Evolutionary conservation across 345 rosid species (phyloP).

Genomic region (Psidium guajava): DNA sequence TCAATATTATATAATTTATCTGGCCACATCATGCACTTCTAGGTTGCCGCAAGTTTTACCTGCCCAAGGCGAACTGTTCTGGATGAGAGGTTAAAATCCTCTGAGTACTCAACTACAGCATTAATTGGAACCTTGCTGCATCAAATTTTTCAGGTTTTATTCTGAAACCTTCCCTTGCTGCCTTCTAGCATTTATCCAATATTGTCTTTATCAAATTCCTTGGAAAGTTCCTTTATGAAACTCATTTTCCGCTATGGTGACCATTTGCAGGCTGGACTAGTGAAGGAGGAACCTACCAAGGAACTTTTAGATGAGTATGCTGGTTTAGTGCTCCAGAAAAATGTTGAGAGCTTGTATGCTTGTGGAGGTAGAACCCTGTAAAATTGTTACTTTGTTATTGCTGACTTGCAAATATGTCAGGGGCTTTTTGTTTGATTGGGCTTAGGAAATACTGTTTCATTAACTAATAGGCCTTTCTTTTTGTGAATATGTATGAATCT

Average conservation of each 20-base stretch:
- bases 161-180: not conserved
- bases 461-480: not conserved
- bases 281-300: slow-evolving; percentile 45
- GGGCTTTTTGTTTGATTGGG: not conserved
- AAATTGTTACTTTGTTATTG: not conserved
- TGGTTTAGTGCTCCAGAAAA: slow-evolving; percentile 52
- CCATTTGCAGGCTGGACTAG: slow-evolving; percentile 60
- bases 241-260: not conserved
- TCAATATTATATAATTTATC: not conserved
- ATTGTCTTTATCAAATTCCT: not conserved
- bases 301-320: slow-evolving; percentile 61
- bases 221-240: not conserved
- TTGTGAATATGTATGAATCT: not conserved
- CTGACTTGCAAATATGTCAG: not conserved
- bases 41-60: slow-evolving; percentile 86
- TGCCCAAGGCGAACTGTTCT: slow-evolving; percentile 85
- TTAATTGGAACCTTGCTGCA: slow-evolving; percentile 87
- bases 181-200: not conserved
- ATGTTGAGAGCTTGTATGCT: slow-evolving; percentile 79
- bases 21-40: not conserved
- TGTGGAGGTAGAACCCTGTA: slow-evolving; percentile 64
- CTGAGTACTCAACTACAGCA: slow-evolving; percentile 69
- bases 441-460: not conserved
- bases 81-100: slow-evolving; percentile 79
- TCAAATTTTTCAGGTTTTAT: slow-evolving; percentile 83